Conservation (phyloP, 805 yeast genomes). For the Pichia sporocuriosa region DNA sequence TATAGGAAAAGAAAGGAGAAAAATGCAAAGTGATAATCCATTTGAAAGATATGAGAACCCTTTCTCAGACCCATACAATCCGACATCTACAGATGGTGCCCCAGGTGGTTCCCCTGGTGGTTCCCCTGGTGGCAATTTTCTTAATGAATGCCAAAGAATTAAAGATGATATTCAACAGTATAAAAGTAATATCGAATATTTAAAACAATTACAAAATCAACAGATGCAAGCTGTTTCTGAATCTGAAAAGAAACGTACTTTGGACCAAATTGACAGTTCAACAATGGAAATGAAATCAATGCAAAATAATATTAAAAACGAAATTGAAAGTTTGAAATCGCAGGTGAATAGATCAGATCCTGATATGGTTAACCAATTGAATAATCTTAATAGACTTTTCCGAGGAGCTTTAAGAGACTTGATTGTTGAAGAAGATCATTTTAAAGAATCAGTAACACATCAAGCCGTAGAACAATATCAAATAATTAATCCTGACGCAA, state of each 20-base stretch:
- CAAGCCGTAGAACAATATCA: conserved; percentile 86
- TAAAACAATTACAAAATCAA: conserved; percentile 11
- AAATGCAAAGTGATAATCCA: conserved; percentile 9
- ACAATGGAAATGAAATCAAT: conserved; percentile 12
- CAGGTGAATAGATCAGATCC: conserved; percentile 53
- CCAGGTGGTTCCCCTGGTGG: not conserved
- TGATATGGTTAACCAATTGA: conserved; percentile 80
- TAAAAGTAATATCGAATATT: conserved; percentile 4
- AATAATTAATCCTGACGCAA: conserved; percentile 72
- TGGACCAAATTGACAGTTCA: conserved; percentile 8
- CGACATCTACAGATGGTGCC: not conserved
- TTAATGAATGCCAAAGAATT: conserved; percentile 4
- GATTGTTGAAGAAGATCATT: conserved; percentile 72
- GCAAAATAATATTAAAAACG: conserved; percentile 41
- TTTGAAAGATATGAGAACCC: conserved; percentile 12
- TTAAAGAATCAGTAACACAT: conserved; percentile 66
- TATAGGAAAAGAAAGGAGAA: not conserved
- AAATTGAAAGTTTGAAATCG: conserved; percentile 67
- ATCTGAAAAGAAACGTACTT: conserved; percentile 4
- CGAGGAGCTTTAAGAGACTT: conserved; percentile 75
- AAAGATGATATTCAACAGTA: conserved; percentile 10
- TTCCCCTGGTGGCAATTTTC: not conserved
- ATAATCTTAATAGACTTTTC: conserved; percentile 73
- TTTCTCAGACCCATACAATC: conserved; percentile 9
- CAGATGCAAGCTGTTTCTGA: conserved; percentile 13